Evolutionary conservation across 2,329 filamentous ascomycete genomes (phyloP), one percentile per base, ranked within the genome.

Genomic region (Paecilomyces sp.): DNA sequence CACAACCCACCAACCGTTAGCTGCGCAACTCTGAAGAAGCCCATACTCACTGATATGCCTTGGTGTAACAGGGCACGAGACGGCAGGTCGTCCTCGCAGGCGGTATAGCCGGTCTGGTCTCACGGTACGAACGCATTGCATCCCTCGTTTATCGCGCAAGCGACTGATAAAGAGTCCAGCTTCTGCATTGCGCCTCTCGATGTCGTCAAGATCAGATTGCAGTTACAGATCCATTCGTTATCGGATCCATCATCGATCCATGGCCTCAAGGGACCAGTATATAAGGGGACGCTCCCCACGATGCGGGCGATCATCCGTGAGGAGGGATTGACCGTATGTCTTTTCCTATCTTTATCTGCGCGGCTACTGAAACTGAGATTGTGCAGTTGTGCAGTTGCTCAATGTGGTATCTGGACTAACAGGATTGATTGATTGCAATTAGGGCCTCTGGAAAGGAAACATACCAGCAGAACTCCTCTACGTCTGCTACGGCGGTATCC

Each of bases 191-290:
- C 94, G 18, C 94, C 94, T 57, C 89, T 99, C 66, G 94, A 99
- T 76, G 94, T 99, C 63, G 87, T 97, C 78, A 97, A 99, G 81
- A 99, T 99, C 77, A 90, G 94, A 54, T 87, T 97, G 54, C 94
- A 99, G 74, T 86, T 99, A 18, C 94, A 97, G 76, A 85, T 90
- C 53, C 89, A 95, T 78, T 92, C 91, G 55, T 84, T 90, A 61
- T 88, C 88, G 67, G 88, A 93, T 70, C 89, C 91, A 1, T 76
- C 86, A 9, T 83, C 85, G 54, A 80, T 85, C 63, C 78, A 78
- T 57, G 69, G 76, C 64, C 68, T 80, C 60, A 68, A 72, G 56
- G 80, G 74, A 1, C 76, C 77, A 67, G 56, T 82, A 58, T 72
- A 93, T 78, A 91, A 88, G 71, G 91, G 91, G 66, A 91, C 91